A percentile compares a stretch with the other conserved stretches of the same genome.
These are phyloP conservation scores for Serendipita sp. DNA, from an alignment of 768 basidiomycete species.

Conservation along the genomic window DNA sequence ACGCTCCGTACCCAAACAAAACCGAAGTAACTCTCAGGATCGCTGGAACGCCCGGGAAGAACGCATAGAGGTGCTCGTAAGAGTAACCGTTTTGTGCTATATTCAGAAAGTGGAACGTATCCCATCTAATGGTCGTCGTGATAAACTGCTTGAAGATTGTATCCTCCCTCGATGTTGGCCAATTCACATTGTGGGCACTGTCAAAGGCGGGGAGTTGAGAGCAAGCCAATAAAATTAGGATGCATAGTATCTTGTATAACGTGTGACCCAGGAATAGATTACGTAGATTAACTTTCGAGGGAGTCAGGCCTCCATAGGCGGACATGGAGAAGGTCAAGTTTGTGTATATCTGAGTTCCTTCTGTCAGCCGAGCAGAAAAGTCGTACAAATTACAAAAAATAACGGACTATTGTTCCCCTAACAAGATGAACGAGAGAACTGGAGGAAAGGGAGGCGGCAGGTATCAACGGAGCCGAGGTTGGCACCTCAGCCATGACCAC, in stretches of 20 bases:
- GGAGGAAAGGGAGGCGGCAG: too few relatives aligned
- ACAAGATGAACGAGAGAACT: too few relatives aligned
- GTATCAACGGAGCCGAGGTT: not conserved
- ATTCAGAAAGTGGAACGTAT: slow-evolving; percentile 61
- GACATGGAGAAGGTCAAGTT: not conserved
- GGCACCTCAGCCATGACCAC: not conserved
- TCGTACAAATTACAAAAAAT: too few relatives aligned
- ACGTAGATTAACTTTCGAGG: not conserved
- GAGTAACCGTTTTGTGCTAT: slow-evolving; percentile 42
- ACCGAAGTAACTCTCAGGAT: slow-evolving; percentile 26
- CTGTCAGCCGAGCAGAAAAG: too few relatives aligned
- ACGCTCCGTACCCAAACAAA: not conserved
- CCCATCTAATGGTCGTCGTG: slow-evolving; percentile 57
- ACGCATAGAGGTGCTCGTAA: slow-evolving; percentile 80
- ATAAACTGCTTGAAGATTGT: slow-evolving; percentile 1
- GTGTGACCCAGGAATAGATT: not conserved
- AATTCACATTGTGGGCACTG: not conserved
- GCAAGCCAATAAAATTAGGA: not conserved
- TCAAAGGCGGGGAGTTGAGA: not conserved
- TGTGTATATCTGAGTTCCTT: too few relatives aligned
- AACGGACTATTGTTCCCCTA: not conserved
- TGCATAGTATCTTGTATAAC: not conserved
- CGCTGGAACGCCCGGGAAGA: slow-evolving; percentile 52
- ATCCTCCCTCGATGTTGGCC: not conserved
- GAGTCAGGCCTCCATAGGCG: not conserved